phyloP scores from a whole-genome alignment of 176 grass and related monocot species.

The Luzula sylvatica region DNA sequence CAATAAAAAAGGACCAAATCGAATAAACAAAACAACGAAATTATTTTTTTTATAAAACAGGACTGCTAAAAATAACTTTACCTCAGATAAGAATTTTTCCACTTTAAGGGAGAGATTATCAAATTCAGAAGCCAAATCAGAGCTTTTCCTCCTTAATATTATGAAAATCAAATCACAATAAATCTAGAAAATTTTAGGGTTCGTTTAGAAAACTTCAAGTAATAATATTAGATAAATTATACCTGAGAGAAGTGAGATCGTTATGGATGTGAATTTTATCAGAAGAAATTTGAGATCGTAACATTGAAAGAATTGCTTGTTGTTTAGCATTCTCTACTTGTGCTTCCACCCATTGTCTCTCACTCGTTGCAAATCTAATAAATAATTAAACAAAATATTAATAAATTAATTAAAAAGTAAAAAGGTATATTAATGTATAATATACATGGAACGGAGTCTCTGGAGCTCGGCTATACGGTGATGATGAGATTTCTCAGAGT shows the following conservation, averaged over 20 bases:
- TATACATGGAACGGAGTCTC: slow-evolving; percentile 84
- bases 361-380: slow-evolving; percentile 96
- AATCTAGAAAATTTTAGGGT: too few relatives aligned
- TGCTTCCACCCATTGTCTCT: slow-evolving; percentile 97
- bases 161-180: not conserved
- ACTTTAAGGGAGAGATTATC: slow-evolving; percentile 75
- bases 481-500: slow-evolving; percentile 93
- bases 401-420: not conserved
- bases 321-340: slow-evolving; percentile 98
- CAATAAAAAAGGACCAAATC: slow-evolving; percentile 24
- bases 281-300: slow-evolving; percentile 85
- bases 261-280: slow-evolving; percentile 88
- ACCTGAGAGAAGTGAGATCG: slow-evolving; percentile 95
- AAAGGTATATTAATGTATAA: not conserved
- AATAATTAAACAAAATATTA: not conserved
- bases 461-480: slow-evolving; percentile 80
- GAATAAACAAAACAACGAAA: not conserved
- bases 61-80: slow-evolving; percentile 12
- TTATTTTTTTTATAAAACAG: not conserved
- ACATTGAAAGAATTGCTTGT: slow-evolving; percentile 72
- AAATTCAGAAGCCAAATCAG: slow-evolving; percentile 77
- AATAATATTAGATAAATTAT: slow-evolving; percentile 9
- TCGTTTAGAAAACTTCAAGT: too few relatives aligned
- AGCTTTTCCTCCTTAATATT: slow-evolving; percentile 75
- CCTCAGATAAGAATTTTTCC: slow-evolving; percentile 84